Conservation (phyloP, 2,329 filamentous ascomycete species). For the Xylaria sp. region DNA sequence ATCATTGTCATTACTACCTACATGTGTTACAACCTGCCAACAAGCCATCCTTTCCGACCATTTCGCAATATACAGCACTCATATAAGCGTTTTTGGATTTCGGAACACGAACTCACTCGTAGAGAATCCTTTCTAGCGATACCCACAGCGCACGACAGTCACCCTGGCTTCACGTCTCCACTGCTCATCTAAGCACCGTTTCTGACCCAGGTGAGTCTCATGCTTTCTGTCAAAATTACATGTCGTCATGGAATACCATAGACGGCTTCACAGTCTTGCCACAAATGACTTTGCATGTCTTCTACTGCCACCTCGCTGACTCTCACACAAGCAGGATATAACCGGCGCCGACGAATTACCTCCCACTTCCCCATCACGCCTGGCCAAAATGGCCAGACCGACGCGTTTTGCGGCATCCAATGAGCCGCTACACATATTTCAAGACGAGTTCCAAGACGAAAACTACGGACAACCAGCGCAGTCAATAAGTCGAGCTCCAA, state of each 20-base stretch:
- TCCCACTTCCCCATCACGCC: conserved; percentile 19
- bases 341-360: background rate
- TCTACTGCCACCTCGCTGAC: conserved; percentile 24
- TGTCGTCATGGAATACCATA: conserved; percentile 40
- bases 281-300: conserved; percentile 26
- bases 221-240: conserved; percentile 36
- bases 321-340: conserved; percentile 1
- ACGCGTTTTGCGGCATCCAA: conserved; percentile 59
- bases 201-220: conserved; percentile 45
- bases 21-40: conserved; percentile 24
- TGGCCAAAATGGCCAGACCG: conserved; percentile 66
- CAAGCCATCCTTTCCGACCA: background rate
- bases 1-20: conserved; percentile 18
- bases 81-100: conserved; percentile 15
- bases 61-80: conserved; percentile 16
- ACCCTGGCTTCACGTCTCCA: conserved; percentile 51
- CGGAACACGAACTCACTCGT: conserved; percentile 25
- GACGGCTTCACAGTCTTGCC: conserved; percentile 31
- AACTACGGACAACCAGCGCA: conserved; percentile 58
- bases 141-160: conserved; percentile 46
- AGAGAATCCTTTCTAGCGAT: conserved; percentile 26
- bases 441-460: conserved; percentile 55
- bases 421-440: conserved; percentile 64
- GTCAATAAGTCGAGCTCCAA: conserved; percentile 67
- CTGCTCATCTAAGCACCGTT: conserved; percentile 48